Evolutionary conservation across 2,329 filamentous ascomycete genomes (phyloP).

Genomic region (Didymella pinodella): DNA sequence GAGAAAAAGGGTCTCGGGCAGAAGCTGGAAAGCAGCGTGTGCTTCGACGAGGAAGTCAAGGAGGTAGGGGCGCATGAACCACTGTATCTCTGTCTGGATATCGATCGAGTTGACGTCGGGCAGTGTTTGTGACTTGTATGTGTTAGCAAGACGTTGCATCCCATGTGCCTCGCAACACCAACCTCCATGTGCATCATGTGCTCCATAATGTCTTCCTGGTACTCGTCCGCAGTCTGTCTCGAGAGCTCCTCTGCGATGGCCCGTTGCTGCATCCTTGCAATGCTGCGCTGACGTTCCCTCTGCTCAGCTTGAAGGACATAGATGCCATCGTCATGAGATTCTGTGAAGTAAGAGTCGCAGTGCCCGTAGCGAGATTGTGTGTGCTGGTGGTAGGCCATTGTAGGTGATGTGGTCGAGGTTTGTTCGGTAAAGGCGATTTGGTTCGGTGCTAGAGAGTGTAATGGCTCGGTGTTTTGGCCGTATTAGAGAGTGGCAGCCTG

Average conservation of each 20-base stretch:
- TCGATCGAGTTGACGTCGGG: slow-evolving; percentile 98
- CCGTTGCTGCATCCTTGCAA: slow-evolving; percentile 84
- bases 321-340: slow-evolving; percentile 64
- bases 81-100: slow-evolving; percentile 98
- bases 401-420: slow-evolving; percentile 55
- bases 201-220: slow-evolving; percentile 90
- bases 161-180: slow-evolving; percentile 39
- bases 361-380: slow-evolving; percentile 65
- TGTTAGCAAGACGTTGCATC: slow-evolving; percentile 37
- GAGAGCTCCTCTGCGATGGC: slow-evolving; percentile 90
- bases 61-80: slow-evolving; percentile 98
- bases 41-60: slow-evolving; percentile 98
- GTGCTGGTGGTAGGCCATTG: slow-evolving; percentile 64
- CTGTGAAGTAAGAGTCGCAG: slow-evolving; percentile 74
- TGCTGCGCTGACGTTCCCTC: slow-evolving; percentile 77
- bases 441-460: slow-evolving; percentile 50
- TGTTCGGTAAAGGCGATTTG: slow-evolving; percentile 43
- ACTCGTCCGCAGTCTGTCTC: slow-evolving; percentile 83
- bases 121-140: slow-evolving; percentile 75
- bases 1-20: slow-evolving; percentile 94
- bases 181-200: slow-evolving; percentile 97
- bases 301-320: slow-evolving; percentile 68
- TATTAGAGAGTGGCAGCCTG: slow-evolving; percentile 62
- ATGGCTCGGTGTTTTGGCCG: slow-evolving; percentile 50
- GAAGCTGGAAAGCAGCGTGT: slow-evolving; percentile 89